Conservation (phyloP, 192 early-diverging fungal genomes). For the Entomortierella parvispora region DNA sequence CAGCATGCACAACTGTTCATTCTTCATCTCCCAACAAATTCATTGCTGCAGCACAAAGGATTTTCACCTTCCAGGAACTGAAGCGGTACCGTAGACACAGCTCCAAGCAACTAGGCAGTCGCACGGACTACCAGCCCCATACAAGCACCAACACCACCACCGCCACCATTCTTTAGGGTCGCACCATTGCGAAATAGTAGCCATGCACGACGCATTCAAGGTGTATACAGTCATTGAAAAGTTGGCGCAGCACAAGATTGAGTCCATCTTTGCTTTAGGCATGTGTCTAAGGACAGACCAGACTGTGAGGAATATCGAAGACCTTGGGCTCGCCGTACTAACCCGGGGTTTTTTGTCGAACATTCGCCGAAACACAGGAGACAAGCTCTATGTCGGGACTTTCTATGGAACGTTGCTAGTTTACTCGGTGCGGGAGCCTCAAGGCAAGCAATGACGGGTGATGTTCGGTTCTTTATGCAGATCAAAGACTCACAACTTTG, state of each 20-base stretch:
- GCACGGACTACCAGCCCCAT: no score
- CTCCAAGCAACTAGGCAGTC: no score
- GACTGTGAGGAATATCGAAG: no score
- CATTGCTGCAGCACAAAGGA: not conserved
- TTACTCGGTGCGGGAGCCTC: slow-evolving; percentile 70
- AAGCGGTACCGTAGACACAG: no score
- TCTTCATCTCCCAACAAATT: no score
- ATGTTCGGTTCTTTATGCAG: no score
- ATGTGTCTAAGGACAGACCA: no score
- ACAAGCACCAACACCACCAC: not conserved
- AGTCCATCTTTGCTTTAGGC: slow-evolving; percentile 76
- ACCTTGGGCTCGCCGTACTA: no score
- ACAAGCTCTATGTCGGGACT: slow-evolving; percentile 80
- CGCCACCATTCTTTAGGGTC: not conserved
- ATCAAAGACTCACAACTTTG: no score
- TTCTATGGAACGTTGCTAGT: slow-evolving; percentile 72
- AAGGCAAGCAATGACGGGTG: no score
- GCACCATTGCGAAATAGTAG: not conserved
- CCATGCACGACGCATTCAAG: slow-evolving; percentile 85
- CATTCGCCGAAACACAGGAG: slow-evolving; percentile 55
- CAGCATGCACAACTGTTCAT: not conserved
- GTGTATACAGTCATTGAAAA: slow-evolving; percentile 79
- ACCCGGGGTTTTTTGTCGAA: no score
- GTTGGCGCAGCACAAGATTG: slow-evolving; percentile 72
- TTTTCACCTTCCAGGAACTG: no score